A percentile compares a stretch with the other conserved stretches of the same genome.
These are phyloP conservation scores for Funneliformis caledonium DNA, from an alignment of 371 early-diverging fungal genomes.

Conservation along the genomic window DNA sequence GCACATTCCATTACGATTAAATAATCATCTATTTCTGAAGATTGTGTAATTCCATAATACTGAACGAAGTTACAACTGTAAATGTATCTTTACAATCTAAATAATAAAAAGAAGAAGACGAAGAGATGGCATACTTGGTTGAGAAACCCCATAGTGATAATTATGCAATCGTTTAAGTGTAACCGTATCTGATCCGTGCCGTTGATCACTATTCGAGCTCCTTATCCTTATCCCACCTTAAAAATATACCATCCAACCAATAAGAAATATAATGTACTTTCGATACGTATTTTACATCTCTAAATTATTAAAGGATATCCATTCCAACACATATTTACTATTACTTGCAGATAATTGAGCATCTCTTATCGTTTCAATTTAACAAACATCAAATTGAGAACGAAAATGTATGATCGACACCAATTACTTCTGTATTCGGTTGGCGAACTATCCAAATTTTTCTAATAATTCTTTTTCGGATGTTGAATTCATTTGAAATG, in stretches of 20 bases:
- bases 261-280: not conserved
- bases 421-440: conserved; percentile 9
- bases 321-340: not conserved
- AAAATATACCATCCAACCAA: conserved; percentile 14
- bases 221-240: no score
- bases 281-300: not conserved
- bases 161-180: conserved; percentile 10
- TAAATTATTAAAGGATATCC: conserved; percentile 20
- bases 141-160: conserved; percentile 7
- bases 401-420: conserved; percentile 16
- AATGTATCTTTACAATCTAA: conserved; percentile 23
- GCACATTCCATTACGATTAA: conserved; percentile 32
- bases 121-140: not conserved
- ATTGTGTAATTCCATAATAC: conserved; percentile 1
- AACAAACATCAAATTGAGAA: conserved; percentile 9
- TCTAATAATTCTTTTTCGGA: not conserved
- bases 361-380: conserved; percentile 1
- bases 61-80: not conserved
- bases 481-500: not conserved
- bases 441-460: not conserved
- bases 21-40: conserved; percentile 18
- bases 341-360: conserved; percentile 16
- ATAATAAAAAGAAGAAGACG: not conserved
- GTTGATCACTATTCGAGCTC: not conserved
- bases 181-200: not conserved